A percentile compares a stretch with the other conserved stretches of the same genome.
Conservation (phyloP, 129 eudicot species). For the Centella asiatica region DNA sequence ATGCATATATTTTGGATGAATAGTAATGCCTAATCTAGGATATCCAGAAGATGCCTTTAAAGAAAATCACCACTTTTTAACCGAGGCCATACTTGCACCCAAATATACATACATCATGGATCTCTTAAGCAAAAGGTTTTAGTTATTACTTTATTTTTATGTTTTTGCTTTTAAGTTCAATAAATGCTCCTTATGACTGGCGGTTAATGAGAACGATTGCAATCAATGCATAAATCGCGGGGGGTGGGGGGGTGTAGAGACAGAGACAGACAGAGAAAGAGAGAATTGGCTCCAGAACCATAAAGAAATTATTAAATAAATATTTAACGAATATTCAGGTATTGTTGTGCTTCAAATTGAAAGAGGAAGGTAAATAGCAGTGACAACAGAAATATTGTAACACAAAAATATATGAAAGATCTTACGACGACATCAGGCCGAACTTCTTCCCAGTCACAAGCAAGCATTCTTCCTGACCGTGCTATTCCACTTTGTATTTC, state of each 20-base stretch:
- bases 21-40: background rate
- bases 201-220: no score
- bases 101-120: background rate
- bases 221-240: no score
- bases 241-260: no score
- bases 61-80: no score
- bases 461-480: constrained; percentile 86
- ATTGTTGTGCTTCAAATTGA: background rate
- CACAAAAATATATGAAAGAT: background rate
- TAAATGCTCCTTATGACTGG: no score
- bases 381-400: background rate
- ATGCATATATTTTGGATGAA: background rate
- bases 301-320: background rate
- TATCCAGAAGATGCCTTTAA: background rate
- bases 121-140: no score
- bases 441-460: constrained; percentile 97
- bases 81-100: background rate
- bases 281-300: background rate
- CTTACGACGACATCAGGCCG: constrained; percentile 95
- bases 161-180: no score
- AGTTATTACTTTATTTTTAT: no score
- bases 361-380: background rate
- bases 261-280: background rate
- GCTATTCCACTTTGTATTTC: constrained; percentile 98
- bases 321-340: background rate